phyloP scores from a whole-genome alignment of 2,329 filamentous ascomycete species.

The Hymenoscyphus linearis region DNA sequence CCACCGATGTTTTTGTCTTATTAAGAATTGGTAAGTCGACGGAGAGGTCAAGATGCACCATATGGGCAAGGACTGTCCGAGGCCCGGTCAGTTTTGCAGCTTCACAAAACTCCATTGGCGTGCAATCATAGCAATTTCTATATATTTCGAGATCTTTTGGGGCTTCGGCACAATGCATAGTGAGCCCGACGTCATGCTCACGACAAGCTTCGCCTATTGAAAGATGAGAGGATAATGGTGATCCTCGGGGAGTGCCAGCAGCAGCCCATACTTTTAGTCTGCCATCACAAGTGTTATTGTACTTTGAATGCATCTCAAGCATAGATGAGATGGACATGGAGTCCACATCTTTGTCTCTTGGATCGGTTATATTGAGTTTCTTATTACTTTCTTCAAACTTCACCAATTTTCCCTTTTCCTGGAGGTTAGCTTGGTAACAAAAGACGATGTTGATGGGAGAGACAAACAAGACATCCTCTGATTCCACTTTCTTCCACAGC shows the following conservation, averaged over 20 bases:
- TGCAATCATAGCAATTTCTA: conserved; percentile 35
- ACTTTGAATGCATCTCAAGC: conserved; percentile 32
- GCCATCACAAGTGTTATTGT: conserved; percentile 36
- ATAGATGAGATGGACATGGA: conserved; percentile 34
- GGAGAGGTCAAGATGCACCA: conserved; percentile 43
- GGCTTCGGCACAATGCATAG: conserved; percentile 43
- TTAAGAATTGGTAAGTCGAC: conserved; percentile 37
- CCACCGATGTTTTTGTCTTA: conserved; percentile 40
- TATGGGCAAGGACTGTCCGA: conserved; percentile 45
- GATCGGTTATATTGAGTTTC: conserved; percentile 32
- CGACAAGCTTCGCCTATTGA: conserved; percentile 38
- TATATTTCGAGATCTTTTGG: conserved; percentile 37
- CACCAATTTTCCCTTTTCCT: conserved; percentile 33
- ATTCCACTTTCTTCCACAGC: conserved; percentile 42
- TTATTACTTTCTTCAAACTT: conserved; percentile 36
- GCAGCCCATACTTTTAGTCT: conserved; percentile 45
- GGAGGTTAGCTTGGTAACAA: neutral
- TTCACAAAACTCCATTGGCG: conserved; percentile 41
- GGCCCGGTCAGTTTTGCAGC: conserved; percentile 36
- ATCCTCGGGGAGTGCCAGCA: conserved; percentile 42
- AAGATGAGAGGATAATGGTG: conserved; percentile 35
- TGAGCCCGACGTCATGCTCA: conserved; percentile 38
- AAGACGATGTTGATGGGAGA: neutral
- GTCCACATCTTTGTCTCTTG: conserved; percentile 34
- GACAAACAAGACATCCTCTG: conserved; percentile 33